A percentile compares a stretch with the other conserved stretches of the same genome.
Conservation (phyloP, 2,329 filamentous ascomycete genomes). For the Zymoseptoria pseudotritici region DNA sequence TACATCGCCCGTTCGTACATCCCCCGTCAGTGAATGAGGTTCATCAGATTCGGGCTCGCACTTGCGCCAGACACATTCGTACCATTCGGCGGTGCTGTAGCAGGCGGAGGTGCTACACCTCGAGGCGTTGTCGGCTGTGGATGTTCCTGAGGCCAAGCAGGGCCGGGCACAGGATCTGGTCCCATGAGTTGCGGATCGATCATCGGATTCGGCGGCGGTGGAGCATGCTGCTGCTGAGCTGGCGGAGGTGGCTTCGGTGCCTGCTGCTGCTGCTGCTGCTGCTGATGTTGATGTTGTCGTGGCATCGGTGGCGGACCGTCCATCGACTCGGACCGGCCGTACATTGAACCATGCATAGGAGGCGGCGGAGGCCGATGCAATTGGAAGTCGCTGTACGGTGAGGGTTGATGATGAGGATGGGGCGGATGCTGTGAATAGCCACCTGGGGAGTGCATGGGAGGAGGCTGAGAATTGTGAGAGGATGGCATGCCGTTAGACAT, state of each 20-base stretch:
- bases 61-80: conserved; percentile 29
- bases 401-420: conserved; percentile 9
- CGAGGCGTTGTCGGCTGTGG: conserved; percentile 21
- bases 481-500: conserved; percentile 32
- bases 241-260: conserved; percentile 5
- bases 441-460: conserved; percentile 16
- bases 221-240: conserved; percentile 9
- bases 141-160: conserved; percentile 10
- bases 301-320: conserved; percentile 5
- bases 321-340: conserved; percentile 2
- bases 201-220: not conserved
- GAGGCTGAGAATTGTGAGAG: conserved; percentile 28
- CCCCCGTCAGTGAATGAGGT: conserved; percentile 36
- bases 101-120: conserved; percentile 15
- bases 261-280: conserved; percentile 16
- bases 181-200: conserved; percentile 6
- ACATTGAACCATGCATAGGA: conserved; percentile 11
- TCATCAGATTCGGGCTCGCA: conserved; percentile 42
- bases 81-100: conserved; percentile 11
- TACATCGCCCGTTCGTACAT: not conserved
- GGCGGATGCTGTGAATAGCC: conserved; percentile 13
- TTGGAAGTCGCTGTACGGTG: conserved; percentile 10
- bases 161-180: conserved; percentile 9
- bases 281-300: conserved; percentile 8
- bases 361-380: conserved; percentile 10